A percentile compares a stretch with the other conserved stretches of the same genome.
Evolutionary conservation across 768 basidiomycete genomes (phyloP).

Genomic region (Kwoniella sp.): DNA sequence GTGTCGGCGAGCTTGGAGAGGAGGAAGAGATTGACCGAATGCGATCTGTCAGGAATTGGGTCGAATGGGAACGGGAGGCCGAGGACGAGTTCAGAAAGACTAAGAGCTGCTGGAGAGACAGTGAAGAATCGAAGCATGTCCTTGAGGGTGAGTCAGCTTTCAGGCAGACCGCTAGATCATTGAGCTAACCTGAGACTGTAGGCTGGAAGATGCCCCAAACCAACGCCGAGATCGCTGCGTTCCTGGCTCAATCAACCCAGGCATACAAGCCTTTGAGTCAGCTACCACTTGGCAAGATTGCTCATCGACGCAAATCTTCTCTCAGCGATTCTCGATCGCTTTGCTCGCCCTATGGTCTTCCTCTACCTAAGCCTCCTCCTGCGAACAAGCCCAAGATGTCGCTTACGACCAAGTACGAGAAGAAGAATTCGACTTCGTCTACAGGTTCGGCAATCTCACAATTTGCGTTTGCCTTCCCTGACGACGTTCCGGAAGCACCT

Average conservation of each 20-base stretch:
- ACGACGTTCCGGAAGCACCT: conserved; percentile 19
- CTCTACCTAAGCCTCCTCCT: conserved; percentile 20
- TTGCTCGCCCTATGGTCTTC: conserved; percentile 44
- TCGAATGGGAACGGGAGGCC: conserved; percentile 44
- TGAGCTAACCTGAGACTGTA: neutral
- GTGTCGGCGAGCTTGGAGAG: conserved; percentile 12
- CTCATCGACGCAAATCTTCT: conserved; percentile 41
- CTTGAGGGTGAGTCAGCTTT: conserved; percentile 26
- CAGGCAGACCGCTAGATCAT: neutral
- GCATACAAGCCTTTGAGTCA: conserved; percentile 40
- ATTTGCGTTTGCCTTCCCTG: conserved; percentile 24
- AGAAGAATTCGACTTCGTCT: conserved; percentile 41
- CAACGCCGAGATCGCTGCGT: conserved; percentile 29
- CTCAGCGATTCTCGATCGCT: conserved; percentile 30
- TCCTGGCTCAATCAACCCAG: conserved; percentile 39
- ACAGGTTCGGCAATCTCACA: conserved; percentile 12
- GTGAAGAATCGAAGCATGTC: conserved; percentile 25
- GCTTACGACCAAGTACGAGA: conserved; percentile 45
- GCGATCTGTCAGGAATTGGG: conserved; percentile 34
- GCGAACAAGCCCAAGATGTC: conserved; percentile 25
- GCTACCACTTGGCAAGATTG: conserved; percentile 15
- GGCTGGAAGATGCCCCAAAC: conserved; percentile 35
- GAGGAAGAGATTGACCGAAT: conserved; percentile 22
- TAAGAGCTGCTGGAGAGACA: conserved; percentile 31
- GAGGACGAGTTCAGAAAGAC: conserved; percentile 36